Evolutionary conservation across 257 asterid genomes (phyloP).

Genomic region (Forsythia suspensa): DNA sequence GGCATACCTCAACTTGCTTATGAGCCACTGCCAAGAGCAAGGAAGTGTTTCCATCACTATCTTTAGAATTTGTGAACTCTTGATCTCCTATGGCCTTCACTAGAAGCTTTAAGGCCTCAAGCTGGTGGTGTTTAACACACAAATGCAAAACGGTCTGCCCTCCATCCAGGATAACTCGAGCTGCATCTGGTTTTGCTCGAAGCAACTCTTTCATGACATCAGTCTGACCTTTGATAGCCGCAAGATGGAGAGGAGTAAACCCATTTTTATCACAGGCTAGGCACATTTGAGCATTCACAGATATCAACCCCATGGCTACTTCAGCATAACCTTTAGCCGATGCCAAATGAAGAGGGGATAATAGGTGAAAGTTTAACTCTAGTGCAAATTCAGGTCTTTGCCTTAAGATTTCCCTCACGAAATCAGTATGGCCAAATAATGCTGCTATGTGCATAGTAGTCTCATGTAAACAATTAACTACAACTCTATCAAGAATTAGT

Average conservation of each 20-base stretch:
- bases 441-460: constrained; percentile 33
- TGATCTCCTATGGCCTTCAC: not conserved
- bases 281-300: constrained; percentile 21
- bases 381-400: constrained; percentile 18
- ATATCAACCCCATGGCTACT: constrained; percentile 22
- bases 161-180: constrained; percentile 10
- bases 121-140: constrained; percentile 32
- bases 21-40: constrained; percentile 39
- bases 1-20: constrained; percentile 36
- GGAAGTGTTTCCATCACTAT: constrained; percentile 31
- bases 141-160: constrained; percentile 33
- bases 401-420: constrained; percentile 23
- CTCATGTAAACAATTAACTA: constrained; percentile 13
- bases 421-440: constrained; percentile 28
- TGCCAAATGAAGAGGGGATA: constrained; percentile 42
- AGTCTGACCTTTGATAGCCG: constrained; percentile 37
- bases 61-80: constrained; percentile 25
- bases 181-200: constrained; percentile 18
- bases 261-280: constrained; percentile 28
- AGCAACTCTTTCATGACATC: constrained; percentile 26
- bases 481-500: constrained; percentile 34
- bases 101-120: constrained; percentile 26
- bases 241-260: constrained; percentile 43
- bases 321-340: constrained; percentile 30
- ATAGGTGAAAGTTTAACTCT: constrained; percentile 24